Evolutionary conservation across 2,329 filamentous ascomycete species (phyloP), one percentile per base, ranked within the genome.

Genomic region (Xylaria hypoxylon): DNA sequence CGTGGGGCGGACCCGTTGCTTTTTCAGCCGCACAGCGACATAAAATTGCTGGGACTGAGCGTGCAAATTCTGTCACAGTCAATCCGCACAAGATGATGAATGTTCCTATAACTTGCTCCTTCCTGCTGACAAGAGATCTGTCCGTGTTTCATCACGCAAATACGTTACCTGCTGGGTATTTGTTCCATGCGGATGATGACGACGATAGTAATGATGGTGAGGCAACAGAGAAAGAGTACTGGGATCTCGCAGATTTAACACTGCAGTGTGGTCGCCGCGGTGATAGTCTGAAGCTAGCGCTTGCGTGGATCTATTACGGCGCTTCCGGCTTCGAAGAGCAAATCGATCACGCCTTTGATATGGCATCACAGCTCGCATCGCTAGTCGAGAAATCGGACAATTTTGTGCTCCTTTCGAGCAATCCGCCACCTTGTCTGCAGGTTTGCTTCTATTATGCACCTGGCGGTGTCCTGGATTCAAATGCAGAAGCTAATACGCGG

Each of bases 21-120:
- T 97, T 98, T 80, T 92, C 89, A 0, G 17, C 62, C 11, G 74
- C 84, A n/a, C 81, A 80, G 64, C 90, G 92, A 48, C 75, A 77
- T 68, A 92, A 93, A 76, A 81, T 98, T 10, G 78, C 82, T 1
- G 95, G 95, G 15, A 83, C 86, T 2, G 85, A 94, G 50, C 84
- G 90, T 45, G 96, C 94, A 10, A 87, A 97, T 79, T 93, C 89
- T 15, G 83, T 98, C 44, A 93, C 94, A 1, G 87, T 97, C 61
- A 98, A 97, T 79, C 94, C 96, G 64, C 96, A 99, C 82, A 98
- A 98, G 82, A 98, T 98, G 96, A 87, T 98, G 76, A 93, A 93
- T 65, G 92, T 93, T 2, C 95, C 96, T 0, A 82, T 96, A 45
- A 97, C 94, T 0, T 98, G 94, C 81, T 94, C 91, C 0, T 97